A percentile compares a stretch with the other conserved stretches of the same genome.
These are phyloP conservation scores for Cymbopogon citratus DNA, from an alignment of 176 grass and related monocot genomes.

Conservation along the genomic window DNA sequence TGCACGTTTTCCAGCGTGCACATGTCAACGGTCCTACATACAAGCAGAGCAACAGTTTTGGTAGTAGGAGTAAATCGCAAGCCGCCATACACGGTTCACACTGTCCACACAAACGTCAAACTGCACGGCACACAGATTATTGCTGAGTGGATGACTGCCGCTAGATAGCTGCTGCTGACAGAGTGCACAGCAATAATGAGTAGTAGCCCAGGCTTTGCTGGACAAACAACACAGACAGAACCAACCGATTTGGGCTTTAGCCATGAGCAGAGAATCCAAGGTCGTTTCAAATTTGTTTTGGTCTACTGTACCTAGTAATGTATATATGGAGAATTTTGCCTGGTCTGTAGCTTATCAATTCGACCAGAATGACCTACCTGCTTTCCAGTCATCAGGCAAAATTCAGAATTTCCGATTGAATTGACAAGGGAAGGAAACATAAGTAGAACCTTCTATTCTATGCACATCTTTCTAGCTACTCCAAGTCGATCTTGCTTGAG, in stretches of 20 bases:
- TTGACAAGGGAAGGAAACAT: background rate
- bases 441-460: background rate
- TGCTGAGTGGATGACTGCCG: background rate
- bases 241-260: background rate
- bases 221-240: background rate
- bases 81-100: background rate
- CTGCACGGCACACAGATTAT: background rate
- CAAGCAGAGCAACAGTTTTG: background rate
- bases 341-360: background rate
- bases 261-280: conserved; percentile 6
- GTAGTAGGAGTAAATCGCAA: background rate
- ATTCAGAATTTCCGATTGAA: too few species aligned
- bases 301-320: background rate
- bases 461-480: background rate
- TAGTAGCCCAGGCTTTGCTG: background rate
- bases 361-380: background rate
- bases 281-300: background rate
- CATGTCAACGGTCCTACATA: background rate
- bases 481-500: background rate
- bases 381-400: background rate
- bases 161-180: background rate
- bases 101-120: background rate
- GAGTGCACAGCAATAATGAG: background rate
- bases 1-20: too few species aligned
- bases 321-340: background rate